A percentile compares a stretch with the other conserved stretches of the same genome.
Evolutionary conservation across 2,329 filamentous ascomycete species (phyloP).

Genomic region (Aspergillus sp.): DNA sequence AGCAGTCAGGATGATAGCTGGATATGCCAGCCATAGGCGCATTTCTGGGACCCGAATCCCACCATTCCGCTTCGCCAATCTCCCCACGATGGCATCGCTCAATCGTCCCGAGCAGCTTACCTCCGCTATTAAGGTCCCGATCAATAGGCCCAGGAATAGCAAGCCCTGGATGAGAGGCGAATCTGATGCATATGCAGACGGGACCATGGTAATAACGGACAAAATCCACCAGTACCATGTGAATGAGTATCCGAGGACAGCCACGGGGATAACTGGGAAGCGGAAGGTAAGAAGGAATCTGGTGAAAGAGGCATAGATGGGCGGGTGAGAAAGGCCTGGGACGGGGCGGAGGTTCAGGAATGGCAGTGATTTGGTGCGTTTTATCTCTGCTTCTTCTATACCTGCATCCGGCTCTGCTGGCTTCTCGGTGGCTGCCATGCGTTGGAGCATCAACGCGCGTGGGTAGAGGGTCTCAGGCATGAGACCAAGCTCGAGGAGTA

Average conservation of each 20-base stretch:
- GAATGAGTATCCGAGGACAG: slow-evolving; percentile 54
- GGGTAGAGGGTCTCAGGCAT: slow-evolving; percentile 61
- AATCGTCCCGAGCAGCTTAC: slow-evolving; percentile 55
- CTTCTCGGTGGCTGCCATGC: slow-evolving; percentile 27
- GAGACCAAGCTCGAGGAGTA: slow-evolving; percentile 52
- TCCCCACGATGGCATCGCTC: slow-evolving; percentile 55
- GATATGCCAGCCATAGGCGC: slow-evolving; percentile 59
- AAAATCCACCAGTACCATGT: slow-evolving; percentile 61
- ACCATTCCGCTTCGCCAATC: slow-evolving; percentile 47
- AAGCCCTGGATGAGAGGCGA: slow-evolving; percentile 54
- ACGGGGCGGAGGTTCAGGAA: slow-evolving; percentile 51
- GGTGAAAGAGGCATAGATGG: slow-evolving; percentile 48
- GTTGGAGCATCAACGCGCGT: slow-evolving; percentile 50
- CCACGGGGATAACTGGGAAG: slow-evolving; percentile 49
- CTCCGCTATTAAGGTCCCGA: slow-evolving; percentile 56
- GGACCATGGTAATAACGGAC: slow-evolving; percentile 55
- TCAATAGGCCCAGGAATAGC: slow-evolving; percentile 55
- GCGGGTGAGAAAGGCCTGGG: slow-evolving; percentile 56
- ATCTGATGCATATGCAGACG: slow-evolving; percentile 54
- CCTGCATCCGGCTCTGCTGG: background rate
- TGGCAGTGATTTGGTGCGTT: slow-evolving; percentile 46
- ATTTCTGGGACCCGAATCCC: slow-evolving; percentile 54
- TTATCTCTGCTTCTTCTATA: slow-evolving; percentile 2
- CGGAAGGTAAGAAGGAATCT: slow-evolving; percentile 53
- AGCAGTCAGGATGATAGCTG: slow-evolving; percentile 51